Conservation (phyloP, 306 rosid species). For the Cajanus cajan region DNA sequence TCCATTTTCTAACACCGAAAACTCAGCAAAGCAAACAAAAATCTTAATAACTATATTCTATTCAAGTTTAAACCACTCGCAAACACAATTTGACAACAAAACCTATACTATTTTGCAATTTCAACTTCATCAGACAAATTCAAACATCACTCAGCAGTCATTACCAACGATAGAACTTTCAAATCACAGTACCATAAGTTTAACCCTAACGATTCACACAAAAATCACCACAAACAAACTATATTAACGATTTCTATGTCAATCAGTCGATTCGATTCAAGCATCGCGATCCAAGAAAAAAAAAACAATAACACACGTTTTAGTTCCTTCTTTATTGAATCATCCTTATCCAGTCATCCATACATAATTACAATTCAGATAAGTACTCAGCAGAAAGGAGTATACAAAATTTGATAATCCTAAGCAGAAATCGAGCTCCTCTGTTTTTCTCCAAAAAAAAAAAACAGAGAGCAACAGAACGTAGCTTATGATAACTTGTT, state of each 20-base stretch:
- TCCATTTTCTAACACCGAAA: not conserved
- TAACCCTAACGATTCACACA: not conserved
- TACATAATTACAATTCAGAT: not conserved
- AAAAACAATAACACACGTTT: not conserved
- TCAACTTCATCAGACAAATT: not conserved
- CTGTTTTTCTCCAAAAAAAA: not conserved
- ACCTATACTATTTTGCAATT: not conserved
- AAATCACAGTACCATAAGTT: not conserved
- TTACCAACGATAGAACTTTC: not conserved
- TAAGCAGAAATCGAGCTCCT: constrained; percentile 12
- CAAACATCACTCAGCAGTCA: not conserved
- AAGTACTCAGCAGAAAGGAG: not conserved
- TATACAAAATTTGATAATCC: not conserved
- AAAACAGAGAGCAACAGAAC: not conserved
- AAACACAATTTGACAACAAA: not conserved
- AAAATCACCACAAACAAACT: not conserved
- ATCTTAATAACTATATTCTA: not conserved
- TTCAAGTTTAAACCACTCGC: not conserved
- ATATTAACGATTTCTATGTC: not conserved
- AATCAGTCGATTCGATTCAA: not conserved
- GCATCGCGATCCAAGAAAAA: not conserved
- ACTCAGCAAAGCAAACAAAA: constrained; percentile 9
- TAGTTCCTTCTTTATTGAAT: not conserved
- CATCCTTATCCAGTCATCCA: not conserved
- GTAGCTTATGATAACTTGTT: not conserved